Conservation (phyloP, 2,329 filamentous ascomycete genomes). For the Aspergillaceae sp. region DNA sequence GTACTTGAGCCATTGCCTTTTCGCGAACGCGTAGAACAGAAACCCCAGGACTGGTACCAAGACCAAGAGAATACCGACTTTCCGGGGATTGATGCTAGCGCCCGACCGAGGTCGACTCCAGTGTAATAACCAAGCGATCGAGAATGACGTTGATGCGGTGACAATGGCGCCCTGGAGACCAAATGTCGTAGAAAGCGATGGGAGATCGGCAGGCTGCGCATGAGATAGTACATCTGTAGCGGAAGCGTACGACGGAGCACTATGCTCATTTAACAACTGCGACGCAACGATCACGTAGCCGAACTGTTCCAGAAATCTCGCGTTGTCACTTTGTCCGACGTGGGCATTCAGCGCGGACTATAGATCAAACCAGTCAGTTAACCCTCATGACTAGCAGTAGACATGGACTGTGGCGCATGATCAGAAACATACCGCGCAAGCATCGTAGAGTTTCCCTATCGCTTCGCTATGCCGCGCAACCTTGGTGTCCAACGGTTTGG, state of each 20-base stretch:
- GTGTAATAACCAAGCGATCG: constrained; percentile 58
- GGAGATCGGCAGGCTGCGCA: constrained; percentile 20
- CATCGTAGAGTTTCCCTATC: constrained; percentile 36
- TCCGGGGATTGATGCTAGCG: constrained; percentile 33
- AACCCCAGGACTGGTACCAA: constrained; percentile 47
- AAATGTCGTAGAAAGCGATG: constrained; percentile 38
- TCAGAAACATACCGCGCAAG: constrained; percentile 38
- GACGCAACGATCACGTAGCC: constrained; percentile 89
- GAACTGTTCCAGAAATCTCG: constrained; percentile 82
- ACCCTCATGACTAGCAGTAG: background rate
- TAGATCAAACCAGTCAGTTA: background rate
- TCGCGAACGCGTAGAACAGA: constrained; percentile 62
- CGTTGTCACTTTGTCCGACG: constrained; percentile 68
- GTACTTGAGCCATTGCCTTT: constrained; percentile 73
- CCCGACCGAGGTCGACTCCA: constrained; percentile 56
- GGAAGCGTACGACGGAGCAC: constrained; percentile 33
- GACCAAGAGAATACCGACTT: constrained; percentile 28
- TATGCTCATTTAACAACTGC: constrained; percentile 65
- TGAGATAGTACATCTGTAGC: constrained; percentile 26
- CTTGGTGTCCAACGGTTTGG: constrained; percentile 38
- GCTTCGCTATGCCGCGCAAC: constrained; percentile 21
- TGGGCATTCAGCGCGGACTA: constrained; percentile 28
- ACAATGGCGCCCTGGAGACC: constrained; percentile 58
- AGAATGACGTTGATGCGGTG: constrained; percentile 55
- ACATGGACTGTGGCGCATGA: background rate